Evolutionary conservation across 768 basidiomycete species (phyloP), one percentile per base, ranked within the genome.

Genomic region (Psilocybe sp.): DNA sequence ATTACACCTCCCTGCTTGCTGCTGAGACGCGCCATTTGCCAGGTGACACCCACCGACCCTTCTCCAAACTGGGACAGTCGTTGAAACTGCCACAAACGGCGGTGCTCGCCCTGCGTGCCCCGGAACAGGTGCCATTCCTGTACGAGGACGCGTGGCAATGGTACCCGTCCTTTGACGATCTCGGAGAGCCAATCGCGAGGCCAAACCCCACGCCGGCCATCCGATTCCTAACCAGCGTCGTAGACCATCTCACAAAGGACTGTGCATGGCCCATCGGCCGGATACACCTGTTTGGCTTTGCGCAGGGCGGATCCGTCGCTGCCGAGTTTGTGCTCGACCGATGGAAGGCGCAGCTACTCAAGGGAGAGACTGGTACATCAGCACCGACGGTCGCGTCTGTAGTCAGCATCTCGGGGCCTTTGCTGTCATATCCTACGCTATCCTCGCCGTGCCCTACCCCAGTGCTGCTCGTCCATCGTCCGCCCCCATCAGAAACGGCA

Each of bases 41-140:
- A 94, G 93, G 93, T 19, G 93, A 96, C 67, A 92, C 86, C 0
- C 83, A 87, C 51, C 40, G 70, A 2, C 90, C 92, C 1, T 96
- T 97, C 63, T 72, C 76, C 31, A 82, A 82, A 46, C 79, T 97
- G 5, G 92, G 84, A 9, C 74, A 72, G 16, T 78, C 80, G 9
- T 67, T 97, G 41, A 88, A 82, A 56, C 79, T 97, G n/a, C 94
- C 93, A 0, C 92, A 95, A 64, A 96, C 94, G 0, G 91, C 92
- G 2, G 75, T 82, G 1, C 79, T 96, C n/a, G 79, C 89, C 1
- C 63, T 96, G 9, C 82, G 88, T 42, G 93, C 87, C 2, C 86
- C 92, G 14, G 80, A 86, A 59, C 82, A 88, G 59, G 78, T 93
- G 34, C 91, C 91, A 0, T 91, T 79, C 60, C 73, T 92, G 15